These are phyloP conservation scores for Emmonsia crescens DNA, from an alignment of 2,329 filamentous ascomycete species.

Conservation along the genomic window DNA sequence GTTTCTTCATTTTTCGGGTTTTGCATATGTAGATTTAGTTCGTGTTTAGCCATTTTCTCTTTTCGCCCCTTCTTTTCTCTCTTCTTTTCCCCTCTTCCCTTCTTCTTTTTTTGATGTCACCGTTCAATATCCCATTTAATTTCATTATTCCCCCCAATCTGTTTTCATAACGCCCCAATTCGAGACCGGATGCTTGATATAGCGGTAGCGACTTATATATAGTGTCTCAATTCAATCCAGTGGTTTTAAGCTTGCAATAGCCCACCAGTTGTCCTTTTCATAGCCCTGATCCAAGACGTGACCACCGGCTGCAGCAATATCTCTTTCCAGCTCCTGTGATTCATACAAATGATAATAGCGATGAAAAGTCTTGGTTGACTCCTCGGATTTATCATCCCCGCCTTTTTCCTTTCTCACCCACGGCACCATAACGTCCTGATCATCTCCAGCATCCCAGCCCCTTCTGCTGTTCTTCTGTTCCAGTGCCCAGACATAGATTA, in stretches of 20 bases:
- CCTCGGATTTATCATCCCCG: slow-evolving; percentile 17
- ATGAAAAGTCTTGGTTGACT: slow-evolving; percentile 52
- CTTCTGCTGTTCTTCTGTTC: slow-evolving; percentile 80
- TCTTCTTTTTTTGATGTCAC: slow-evolving; percentile 4
- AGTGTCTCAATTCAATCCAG: slow-evolving; percentile 3
- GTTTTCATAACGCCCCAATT: slow-evolving; percentile 8
- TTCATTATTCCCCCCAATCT: slow-evolving; percentile 2
- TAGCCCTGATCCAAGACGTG: slow-evolving; percentile 70
- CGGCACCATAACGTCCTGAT: slow-evolving; percentile 89
- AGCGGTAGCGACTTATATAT: slow-evolving; percentile 1
- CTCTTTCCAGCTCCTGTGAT: slow-evolving; percentile 73
- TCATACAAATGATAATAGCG: slow-evolving; percentile 92
- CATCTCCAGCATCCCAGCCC: slow-evolving; percentile 73
- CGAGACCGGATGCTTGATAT: background rate
- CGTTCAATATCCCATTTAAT: slow-evolving; percentile 3
- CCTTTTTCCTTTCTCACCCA: slow-evolving; percentile 60
- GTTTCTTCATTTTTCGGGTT: slow-evolving; percentile 21
- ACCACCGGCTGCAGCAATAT: slow-evolving; percentile 65
- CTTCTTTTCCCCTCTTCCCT: slow-evolving; percentile 10
- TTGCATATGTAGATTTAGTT: slow-evolving; percentile 5
- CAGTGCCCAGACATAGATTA: slow-evolving; percentile 91
- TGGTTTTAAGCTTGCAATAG: slow-evolving; percentile 43
- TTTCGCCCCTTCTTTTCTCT: background rate
- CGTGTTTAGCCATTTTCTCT: slow-evolving; percentile 9
- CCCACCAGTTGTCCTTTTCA: slow-evolving; percentile 99